Percentiles rank a stretch among this genome's conserved stretches.
Evolutionary conservation across 371 early-diverging fungal species (phyloP).

Genomic region (Mortierella sp.): DNA sequence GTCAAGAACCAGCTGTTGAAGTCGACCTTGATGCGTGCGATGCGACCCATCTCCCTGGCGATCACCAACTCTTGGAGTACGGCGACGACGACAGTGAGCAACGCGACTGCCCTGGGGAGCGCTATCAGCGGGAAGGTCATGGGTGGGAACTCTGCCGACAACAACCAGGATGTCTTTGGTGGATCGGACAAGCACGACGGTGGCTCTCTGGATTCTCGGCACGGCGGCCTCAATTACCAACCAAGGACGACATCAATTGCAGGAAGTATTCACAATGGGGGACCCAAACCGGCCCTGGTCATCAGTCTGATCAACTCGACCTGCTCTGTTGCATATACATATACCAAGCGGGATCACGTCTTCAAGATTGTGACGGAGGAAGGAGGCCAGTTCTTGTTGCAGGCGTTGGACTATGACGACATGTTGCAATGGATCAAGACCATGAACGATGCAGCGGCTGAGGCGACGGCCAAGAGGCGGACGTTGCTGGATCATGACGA

Average conservation of each 20-base stretch:
- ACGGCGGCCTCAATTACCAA: background rate
- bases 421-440: conserved; percentile 84
- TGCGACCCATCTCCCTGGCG: conserved; percentile 51
- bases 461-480: conserved; percentile 78
- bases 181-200: background rate
- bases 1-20: conserved; percentile 70
- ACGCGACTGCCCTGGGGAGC: conserved; percentile 46
- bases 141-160: conserved; percentile 15
- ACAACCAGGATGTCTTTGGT: background rate
- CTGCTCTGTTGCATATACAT: conserved; percentile 76
- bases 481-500: conserved; percentile 47
- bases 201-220: background rate
- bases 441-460: conserved; percentile 80
- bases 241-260: conserved; percentile 16
- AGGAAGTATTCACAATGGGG: conserved; percentile 15
- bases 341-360: conserved; percentile 82
- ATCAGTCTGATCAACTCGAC: conserved; percentile 87
- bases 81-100: conserved; percentile 53
- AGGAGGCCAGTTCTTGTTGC: conserved; percentile 84
- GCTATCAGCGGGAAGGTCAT: conserved; percentile 41
- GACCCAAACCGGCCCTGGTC: conserved; percentile 77
- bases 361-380: conserved; percentile 89
- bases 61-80: conserved; percentile 47
- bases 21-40: conserved; percentile 65
- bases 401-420: conserved; percentile 77